Base-by-base conservation (phyloP, 306 rosid genomes). In the Prosopis cineraria region DNA sequence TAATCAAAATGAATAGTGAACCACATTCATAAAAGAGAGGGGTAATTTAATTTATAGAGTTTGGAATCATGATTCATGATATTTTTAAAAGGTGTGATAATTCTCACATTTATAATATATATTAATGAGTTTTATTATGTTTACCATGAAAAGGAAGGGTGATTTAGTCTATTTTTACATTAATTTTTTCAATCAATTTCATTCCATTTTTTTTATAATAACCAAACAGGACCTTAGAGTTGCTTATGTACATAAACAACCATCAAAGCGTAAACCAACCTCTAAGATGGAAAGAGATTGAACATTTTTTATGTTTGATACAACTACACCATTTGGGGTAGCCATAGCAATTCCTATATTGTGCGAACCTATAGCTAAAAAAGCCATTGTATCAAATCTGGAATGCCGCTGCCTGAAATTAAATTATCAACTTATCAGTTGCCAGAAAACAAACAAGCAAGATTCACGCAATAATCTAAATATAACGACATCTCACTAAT, bases 321-420 rank as follows among this genome's bases (percentile, higher is more conserved):
- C 99, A 71, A 91, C 99, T 66, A 95, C 70, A 85, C 99, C 99
- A 73, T 79, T 29, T 70, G 88, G 85, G 41, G 99, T 93, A 41
- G 96, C 98, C 94, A 92, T 93, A 65, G 97, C 97, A 72, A 95
- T 80, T 81, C 99, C 99, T 71, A 95, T 83, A 68, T 92, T 95
- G 81, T 93, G 99, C 8, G 98, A 87, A 84, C 99, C 99, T 93
- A 65, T 43, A 80, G 41, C 40, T 69, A 68, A 79, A n/a, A 58
- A 75, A 72, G 9, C 72, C 30, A 33, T 45, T 20, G 69, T 10
- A 72, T 82, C 64, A 82, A 73, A 73, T 68, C 27, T 43, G 30
- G 56, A 58, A 16, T 63, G 68, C 34, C 11, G 3, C 10, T 55
- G 48, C 73, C 72, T 43, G 62, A 45, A 69, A 85, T 63, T 78